A percentile compares a stretch with the other conserved stretches of the same genome.
Evolutionary conservation across 2,329 filamentous ascomycete species (phyloP).

Genomic region (Colletotrichum sojae): DNA sequence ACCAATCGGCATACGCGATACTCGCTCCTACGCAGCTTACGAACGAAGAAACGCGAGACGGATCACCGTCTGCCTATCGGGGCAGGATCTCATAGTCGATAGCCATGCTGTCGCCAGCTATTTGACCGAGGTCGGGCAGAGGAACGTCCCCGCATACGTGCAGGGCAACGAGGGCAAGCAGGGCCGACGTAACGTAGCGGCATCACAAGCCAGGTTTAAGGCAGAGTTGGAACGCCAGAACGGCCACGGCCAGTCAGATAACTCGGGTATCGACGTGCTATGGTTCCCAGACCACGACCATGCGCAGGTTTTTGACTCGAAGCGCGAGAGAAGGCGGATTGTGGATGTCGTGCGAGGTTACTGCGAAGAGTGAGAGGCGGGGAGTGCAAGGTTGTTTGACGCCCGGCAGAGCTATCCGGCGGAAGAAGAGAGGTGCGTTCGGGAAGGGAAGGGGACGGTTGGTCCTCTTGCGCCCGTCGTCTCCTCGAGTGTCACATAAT

Average conservation of each 20-base stretch:
- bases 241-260: conserved; percentile 9
- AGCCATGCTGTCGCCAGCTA: conserved; percentile 71
- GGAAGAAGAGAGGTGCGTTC: not conserved
- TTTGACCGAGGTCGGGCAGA: conserved; percentile 50
- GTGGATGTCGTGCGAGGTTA: conserved; percentile 40
- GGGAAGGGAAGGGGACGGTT: not conserved
- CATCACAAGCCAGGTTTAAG: not conserved
- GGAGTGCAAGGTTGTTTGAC: not conserved
- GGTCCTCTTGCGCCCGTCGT: not conserved
- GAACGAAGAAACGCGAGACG: conserved; percentile 47
- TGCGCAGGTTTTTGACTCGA: conserved; percentile 71
- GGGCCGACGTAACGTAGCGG: conserved; percentile 31
- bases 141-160: conserved; percentile 35
- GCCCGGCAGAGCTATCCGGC: not conserved
- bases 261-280: conserved; percentile 66
- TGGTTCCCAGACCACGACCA: conserved; percentile 76
- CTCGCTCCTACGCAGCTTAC: conserved; percentile 19
- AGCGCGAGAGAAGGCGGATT: conserved; percentile 46
- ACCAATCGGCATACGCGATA: conserved; percentile 17
- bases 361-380: conserved; percentile 14
- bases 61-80: conserved; percentile 72
- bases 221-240: conserved; percentile 3
- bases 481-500: not conserved
- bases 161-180: conserved; percentile 40
- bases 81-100: conserved; percentile 76